Conservation (phyloP, 2,329 filamentous ascomycete species). For the Drechslera avenae region DNA sequence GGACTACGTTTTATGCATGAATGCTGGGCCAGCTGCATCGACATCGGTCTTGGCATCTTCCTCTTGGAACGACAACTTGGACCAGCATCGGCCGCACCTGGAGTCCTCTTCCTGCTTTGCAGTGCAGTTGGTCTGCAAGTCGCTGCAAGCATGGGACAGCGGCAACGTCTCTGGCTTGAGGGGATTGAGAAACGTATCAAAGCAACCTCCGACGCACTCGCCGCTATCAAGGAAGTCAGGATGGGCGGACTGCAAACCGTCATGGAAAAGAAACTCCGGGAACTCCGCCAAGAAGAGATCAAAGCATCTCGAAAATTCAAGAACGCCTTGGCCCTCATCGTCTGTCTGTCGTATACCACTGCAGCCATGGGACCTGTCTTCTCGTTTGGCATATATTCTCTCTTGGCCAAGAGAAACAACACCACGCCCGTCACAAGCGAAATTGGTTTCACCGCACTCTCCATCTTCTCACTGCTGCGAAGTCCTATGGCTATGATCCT, state of each 20-base stretch:
- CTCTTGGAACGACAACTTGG: not conserved
- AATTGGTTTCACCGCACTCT: not conserved
- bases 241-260: not conserved
- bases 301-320: conserved; percentile 1
- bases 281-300: conserved; percentile 1
- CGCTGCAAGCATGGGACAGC: conserved; percentile 1
- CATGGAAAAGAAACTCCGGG: not conserved
- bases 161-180: not conserved
- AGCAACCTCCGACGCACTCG: not conserved
- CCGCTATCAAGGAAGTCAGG: not conserved
- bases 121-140: not conserved
- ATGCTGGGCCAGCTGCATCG: conserved; percentile 2
- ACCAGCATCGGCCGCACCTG: not conserved
- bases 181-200: not conserved
- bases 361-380: not conserved
- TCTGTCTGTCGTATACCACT: not conserved
- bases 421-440: not conserved
- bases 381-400: conserved; percentile 1
- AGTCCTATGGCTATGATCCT: conserved; percentile 1
- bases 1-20: conserved; percentile 1
- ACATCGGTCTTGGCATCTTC: not conserved
- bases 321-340: conserved; percentile 1
- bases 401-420: not conserved
- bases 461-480: conserved; percentile 1
- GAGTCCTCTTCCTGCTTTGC: not conserved